Conservation (phyloP, 257 asterid species). For the Solanum chaucha region DNA sequence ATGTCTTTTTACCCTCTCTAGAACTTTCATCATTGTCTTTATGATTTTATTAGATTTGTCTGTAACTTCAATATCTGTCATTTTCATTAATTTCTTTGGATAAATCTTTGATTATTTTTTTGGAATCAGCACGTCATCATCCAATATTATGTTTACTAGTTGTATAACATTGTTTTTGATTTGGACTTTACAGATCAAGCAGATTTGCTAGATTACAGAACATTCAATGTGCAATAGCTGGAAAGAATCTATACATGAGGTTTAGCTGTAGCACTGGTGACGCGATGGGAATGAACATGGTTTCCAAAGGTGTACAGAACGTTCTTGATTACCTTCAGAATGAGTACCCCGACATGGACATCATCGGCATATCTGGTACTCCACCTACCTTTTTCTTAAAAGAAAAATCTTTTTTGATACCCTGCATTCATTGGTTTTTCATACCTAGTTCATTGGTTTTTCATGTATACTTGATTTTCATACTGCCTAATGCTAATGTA, state of each 20-base stretch:
- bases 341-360: constrained; percentile 47
- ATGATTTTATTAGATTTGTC: background rate
- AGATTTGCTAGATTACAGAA: constrained; percentile 38
- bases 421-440: too few relatives aligned
- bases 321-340: constrained; percentile 34
- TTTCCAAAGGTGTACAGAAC: constrained; percentile 48
- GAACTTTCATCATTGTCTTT: background rate
- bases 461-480: background rate
- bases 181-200: constrained; percentile 30
- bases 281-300: constrained; percentile 62
- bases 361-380: constrained; percentile 43
- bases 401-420: background rate
- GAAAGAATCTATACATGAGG: constrained; percentile 41
- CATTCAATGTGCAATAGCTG: constrained; percentile 40
- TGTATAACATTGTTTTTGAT: background rate
- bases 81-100: background rate
- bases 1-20: background rate
- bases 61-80: background rate
- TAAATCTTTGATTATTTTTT: background rate
- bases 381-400: background rate
- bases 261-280: constrained; percentile 48
- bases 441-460: too few relatives aligned
- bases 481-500: background rate
- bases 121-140: background rate
- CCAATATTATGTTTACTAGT: background rate